phyloP scores from a whole-genome alignment of 129 eudicot genomes.

The Apium graveolens region DNA sequence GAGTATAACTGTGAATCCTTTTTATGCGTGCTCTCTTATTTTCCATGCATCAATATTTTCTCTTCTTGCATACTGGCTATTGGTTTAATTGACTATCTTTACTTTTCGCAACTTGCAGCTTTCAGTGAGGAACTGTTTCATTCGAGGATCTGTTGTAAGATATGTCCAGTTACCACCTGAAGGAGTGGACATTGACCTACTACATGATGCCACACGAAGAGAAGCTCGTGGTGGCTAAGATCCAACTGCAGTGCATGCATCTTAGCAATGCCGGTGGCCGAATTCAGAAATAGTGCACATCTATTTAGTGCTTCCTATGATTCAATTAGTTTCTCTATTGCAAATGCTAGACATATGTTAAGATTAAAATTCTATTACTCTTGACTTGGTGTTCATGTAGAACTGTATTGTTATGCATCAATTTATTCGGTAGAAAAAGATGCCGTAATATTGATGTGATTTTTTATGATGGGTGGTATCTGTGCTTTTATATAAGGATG shows the following conservation, averaged over 20 bases:
- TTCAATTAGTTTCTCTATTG: background rate
- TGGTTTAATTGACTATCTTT: background rate
- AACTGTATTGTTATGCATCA: background rate
- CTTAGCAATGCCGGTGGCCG: background rate
- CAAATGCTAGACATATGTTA: background rate
- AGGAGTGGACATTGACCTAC: slow-evolving; percentile 92
- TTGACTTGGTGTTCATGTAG: background rate
- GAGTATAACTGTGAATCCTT: background rate
- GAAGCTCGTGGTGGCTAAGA: slow-evolving; percentile 96
- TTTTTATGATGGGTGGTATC: background rate
- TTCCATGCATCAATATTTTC: background rate
- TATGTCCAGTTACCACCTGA: slow-evolving; percentile 95
- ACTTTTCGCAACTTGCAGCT: slow-evolving; percentile 35
- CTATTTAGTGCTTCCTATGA: background rate
- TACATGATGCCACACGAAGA: slow-evolving; percentile 97
- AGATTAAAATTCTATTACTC: background rate
- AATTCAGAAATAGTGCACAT: background rate
- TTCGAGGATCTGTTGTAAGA: slow-evolving; percentile 94
- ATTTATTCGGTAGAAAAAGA: background rate
- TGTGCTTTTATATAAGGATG: background rate
- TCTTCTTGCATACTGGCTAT: background rate
- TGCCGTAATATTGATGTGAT: background rate
- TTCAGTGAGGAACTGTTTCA: slow-evolving; percentile 97
- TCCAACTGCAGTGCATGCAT: background rate
- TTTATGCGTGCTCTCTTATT: background rate